Conservation (phyloP, 805 yeast species). For the Saccharomycopsis schoenii region DNA sequence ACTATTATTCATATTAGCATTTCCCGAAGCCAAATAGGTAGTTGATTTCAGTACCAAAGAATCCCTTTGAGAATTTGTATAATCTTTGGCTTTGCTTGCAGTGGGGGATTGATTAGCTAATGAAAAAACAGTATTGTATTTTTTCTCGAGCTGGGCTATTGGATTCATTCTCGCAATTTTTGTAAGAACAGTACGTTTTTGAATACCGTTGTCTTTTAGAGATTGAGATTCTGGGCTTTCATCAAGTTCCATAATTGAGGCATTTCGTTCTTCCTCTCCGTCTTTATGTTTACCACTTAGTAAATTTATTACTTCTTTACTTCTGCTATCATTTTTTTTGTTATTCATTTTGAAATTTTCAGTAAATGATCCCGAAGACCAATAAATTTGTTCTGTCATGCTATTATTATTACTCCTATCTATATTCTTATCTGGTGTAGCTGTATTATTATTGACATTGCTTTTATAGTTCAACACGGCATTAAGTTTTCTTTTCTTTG, state of each 20-base stretch:
- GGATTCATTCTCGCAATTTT: conserved; percentile 12
- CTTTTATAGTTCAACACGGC: not conserved
- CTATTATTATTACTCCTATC: not conserved
- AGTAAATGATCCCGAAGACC: not conserved
- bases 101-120: conserved; percentile 8
- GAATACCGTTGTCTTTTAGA: not conserved
- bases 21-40: not conserved
- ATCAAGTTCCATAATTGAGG: not conserved
- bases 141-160: conserved; percentile 12
- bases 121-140: conserved; percentile 15
- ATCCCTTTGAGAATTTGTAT: not conserved
- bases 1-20: not conserved
- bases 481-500: not conserved
- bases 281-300: not conserved
- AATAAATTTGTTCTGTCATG: not conserved
- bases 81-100: not conserved
- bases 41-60: not conserved
- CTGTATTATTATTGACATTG: not conserved
- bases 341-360: not conserved
- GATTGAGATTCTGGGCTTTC: not conserved
- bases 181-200: not conserved
- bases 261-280: not conserved
- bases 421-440: not conserved
- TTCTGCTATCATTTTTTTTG: not conserved
- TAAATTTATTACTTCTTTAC: not conserved